Base-by-base conservation (phyloP, 2,329 filamentous ascomycete genomes). In the Calonectria pseudoreteaudii region DNA sequence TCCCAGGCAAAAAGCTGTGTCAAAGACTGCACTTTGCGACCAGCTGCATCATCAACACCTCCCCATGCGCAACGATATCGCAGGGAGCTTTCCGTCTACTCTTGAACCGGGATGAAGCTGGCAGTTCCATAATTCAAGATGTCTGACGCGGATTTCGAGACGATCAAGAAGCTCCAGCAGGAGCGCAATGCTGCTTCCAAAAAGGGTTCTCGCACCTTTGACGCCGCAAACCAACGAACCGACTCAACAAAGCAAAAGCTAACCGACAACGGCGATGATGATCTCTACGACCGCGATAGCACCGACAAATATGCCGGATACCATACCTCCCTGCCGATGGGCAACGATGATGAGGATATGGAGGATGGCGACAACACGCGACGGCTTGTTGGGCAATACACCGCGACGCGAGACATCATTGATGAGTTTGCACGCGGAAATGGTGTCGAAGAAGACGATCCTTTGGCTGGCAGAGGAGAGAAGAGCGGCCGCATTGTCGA, bases 371-470 rank as follows among this genome's bases (percentile, higher is more conserved):
- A 94, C 84, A 92, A 88, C 79, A 92, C 94, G 79, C 91, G 94
- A 81, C 92, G 95, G 74, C 89, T 99, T 74, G 93, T 98, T 41
- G 96, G 96, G 76, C 97, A 98, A 85, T 99, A 99, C 86, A 99
- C 97, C 44, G 97, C 97, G 31, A 96, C 95, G 49, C 93, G 92
- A 79, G 93, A 94, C 66, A 95, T 98, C 86, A 96, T 99, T 82
- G 95, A 98, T 83, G 97, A 99, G 86, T 98, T 98, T 86, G 93
- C 96, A 30, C 92, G 91, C 68, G 96, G 96, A 70, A 89, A 90
- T 75, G 96, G 94, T 53, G 95, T 96, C 31, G 96, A 98, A 83
- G 96, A 98, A 86, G 95, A 96, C 73, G 97, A 99, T 81, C 93
- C 96, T 9, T 88, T 99, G 75, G 90, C 95, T 66, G 94, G 94